Percentiles rank a stretch among this genome's conserved stretches.
phyloP scores from a whole-genome alignment of 495 filamentous ascomycete genomes.

The Penicillium chermesinum region DNA sequence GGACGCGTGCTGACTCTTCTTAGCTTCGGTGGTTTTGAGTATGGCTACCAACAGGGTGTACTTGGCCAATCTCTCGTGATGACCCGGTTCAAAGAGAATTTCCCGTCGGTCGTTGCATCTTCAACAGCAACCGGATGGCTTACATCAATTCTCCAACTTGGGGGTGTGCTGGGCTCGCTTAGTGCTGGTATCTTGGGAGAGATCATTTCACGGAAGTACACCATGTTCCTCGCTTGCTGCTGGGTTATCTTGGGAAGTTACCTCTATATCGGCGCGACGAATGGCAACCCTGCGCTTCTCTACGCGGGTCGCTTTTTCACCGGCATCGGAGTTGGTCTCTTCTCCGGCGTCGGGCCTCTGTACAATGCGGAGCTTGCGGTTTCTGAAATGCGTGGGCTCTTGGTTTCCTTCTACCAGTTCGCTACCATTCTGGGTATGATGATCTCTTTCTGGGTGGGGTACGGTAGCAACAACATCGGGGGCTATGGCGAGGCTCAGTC shows the following conservation, averaged over 20 bases:
- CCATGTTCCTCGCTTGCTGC: constrained; percentile 64
- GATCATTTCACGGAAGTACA: constrained; percentile 59
- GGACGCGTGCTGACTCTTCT: background rate
- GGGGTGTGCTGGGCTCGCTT: constrained; percentile 68
- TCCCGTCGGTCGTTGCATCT: constrained; percentile 36
- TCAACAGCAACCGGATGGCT: constrained; percentile 39
- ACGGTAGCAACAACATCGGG: constrained; percentile 44
- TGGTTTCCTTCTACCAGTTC: constrained; percentile 76
- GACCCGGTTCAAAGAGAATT: constrained; percentile 38
- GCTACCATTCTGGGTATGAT: constrained; percentile 72
- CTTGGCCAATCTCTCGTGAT: constrained; percentile 41
- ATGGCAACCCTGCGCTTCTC: constrained; percentile 58
- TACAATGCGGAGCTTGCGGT: constrained; percentile 74
- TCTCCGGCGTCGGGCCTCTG: constrained; percentile 52
- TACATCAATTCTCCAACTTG: constrained; percentile 63
- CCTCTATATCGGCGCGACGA: constrained; percentile 45
- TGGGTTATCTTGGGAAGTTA: constrained; percentile 63
- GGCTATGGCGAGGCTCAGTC: constrained; percentile 32
- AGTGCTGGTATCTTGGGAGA: constrained; percentile 53
- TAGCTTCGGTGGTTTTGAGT: constrained; percentile 42
- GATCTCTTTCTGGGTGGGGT: constrained; percentile 71
- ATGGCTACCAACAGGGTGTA: constrained; percentile 46
- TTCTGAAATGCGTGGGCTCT: constrained; percentile 67
- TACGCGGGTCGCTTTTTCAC: constrained; percentile 60
- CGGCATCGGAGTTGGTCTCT: constrained; percentile 63